Percentiles rank a stretch among this genome's conserved stretches.
These are phyloP conservation scores for Globomyces pollinis-pini DNA, from an alignment of 192 early-diverging fungal species.

Conservation along the genomic window DNA sequence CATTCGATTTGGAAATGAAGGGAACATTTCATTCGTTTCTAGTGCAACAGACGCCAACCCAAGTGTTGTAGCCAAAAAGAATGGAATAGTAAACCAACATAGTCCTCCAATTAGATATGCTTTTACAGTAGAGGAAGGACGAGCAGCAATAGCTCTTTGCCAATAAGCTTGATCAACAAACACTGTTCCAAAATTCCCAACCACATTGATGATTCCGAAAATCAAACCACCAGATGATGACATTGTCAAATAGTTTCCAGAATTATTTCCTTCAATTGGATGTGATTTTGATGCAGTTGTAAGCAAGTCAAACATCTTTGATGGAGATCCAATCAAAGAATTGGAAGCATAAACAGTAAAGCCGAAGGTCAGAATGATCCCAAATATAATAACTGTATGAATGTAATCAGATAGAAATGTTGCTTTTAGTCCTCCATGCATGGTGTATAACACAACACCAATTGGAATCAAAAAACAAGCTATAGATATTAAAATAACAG, in stretches of 20 bases:
- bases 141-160: constrained; percentile 65
- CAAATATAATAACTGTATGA: constrained; percentile 60
- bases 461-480: constrained; percentile 61
- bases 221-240: constrained; percentile 55
- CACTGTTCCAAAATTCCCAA: constrained; percentile 72
- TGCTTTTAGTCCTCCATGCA: constrained; percentile 65
- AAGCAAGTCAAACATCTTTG: constrained; percentile 62
- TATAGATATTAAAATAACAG: no score
- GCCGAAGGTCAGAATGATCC: constrained; percentile 61
- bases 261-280: constrained; percentile 53
- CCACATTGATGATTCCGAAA: constrained; percentile 67
- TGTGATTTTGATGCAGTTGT: constrained; percentile 29
- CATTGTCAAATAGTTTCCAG: constrained; percentile 60
- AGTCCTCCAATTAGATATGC: constrained; percentile 66
- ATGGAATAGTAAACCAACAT: constrained; percentile 73
- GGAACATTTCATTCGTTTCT: constrained; percentile 43
- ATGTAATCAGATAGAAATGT: constrained; percentile 68
- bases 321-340: constrained; percentile 54
- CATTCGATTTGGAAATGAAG: constrained; percentile 48
- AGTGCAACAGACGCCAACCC: constrained; percentile 61
- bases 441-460: constrained; percentile 59
- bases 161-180: constrained; percentile 69
- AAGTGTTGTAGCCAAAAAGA: constrained; percentile 63
- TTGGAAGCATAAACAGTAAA: constrained; percentile 60
- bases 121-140: constrained; percentile 58